These are phyloP conservation scores for Phytophthora sansomeana DNA, from an alignment of 352 stramenopile genomes.

Conservation along the genomic window DNA sequence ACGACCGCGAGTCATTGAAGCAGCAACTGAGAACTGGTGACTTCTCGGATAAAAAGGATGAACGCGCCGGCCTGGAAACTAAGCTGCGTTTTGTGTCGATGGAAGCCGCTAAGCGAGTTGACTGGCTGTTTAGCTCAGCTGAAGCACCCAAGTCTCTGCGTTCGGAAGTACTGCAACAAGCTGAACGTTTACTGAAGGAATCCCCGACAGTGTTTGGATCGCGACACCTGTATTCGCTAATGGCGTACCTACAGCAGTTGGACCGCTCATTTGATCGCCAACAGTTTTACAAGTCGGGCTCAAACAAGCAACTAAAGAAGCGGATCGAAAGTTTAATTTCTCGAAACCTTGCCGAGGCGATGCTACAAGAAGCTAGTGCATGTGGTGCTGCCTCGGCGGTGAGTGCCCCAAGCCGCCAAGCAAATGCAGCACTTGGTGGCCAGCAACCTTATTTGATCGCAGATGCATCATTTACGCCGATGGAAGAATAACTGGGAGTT, in stretches of 20 bases:
- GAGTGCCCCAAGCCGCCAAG: constrained; percentile 9
- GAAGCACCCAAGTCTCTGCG: constrained; percentile 56
- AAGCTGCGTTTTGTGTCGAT: constrained; percentile 69
- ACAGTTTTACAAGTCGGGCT: constrained; percentile 50
- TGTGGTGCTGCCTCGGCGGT: constrained; percentile 6
- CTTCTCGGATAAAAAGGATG: constrained; percentile 21
- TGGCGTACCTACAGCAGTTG: constrained; percentile 69
- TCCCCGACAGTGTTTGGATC: constrained; percentile 61
- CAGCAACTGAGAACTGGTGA: constrained; percentile 36
- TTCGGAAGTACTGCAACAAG: constrained; percentile 49
- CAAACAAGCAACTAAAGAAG: constrained; percentile 59
- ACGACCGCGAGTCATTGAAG: constrained; percentile 64
- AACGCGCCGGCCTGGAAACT: constrained; percentile 38
- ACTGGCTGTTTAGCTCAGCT: constrained; percentile 55
- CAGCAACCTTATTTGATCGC: constrained; percentile 38
- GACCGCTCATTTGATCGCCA: constrained; percentile 72
- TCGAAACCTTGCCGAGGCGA: constrained; percentile 67
- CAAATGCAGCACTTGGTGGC: constrained; percentile 13
- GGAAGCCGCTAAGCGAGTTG: constrained; percentile 68
- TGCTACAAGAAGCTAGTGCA: constrained; percentile 51
- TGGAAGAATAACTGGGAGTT: constrained; percentile 51
- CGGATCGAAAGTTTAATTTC: constrained; percentile 61
- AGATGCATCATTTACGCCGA: constrained; percentile 41
- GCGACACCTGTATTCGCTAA: constrained; percentile 65
- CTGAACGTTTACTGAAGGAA: constrained; percentile 58